phyloP scores from a whole-genome alignment of 2,329 filamentous ascomycete species.

The Dothistroma pini region DNA sequence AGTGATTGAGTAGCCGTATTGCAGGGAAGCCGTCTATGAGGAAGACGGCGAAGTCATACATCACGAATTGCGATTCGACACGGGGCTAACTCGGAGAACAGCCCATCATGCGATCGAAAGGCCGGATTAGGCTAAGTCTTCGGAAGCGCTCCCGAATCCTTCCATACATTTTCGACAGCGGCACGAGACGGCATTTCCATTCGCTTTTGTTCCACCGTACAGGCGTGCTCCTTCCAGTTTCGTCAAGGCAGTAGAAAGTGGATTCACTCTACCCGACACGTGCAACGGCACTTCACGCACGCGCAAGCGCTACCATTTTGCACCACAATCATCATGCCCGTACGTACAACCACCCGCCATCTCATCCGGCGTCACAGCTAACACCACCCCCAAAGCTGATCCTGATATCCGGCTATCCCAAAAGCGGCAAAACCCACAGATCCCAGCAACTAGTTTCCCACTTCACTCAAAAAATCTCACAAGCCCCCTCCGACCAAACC shows the following conservation, averaged over 20 bases:
- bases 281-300: neutral
- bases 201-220: neutral
- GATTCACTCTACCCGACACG: neutral
- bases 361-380: neutral
- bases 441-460: constrained; percentile 62
- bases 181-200: neutral
- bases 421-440: constrained; percentile 60
- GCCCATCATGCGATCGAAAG: neutral
- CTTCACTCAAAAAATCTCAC: constrained; percentile 56
- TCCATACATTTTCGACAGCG: neutral
- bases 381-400: constrained; percentile 24
- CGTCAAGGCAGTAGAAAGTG: neutral
- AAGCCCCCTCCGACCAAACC: constrained; percentile 39
- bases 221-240: neutral
- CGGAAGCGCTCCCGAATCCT: neutral
- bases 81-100: neutral
- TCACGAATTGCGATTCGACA: neutral
- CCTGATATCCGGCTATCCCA: constrained; percentile 44
- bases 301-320: neutral
- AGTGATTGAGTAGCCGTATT: neutral
- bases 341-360: constrained; percentile 1
- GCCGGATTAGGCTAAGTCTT: neutral
- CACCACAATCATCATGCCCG: constrained; percentile 9
- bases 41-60: neutral
- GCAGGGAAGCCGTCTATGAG: neutral